These are phyloP conservation scores for Lycium ferocissimum DNA, from an alignment of 257 asterid species.

Conservation along the genomic window DNA sequence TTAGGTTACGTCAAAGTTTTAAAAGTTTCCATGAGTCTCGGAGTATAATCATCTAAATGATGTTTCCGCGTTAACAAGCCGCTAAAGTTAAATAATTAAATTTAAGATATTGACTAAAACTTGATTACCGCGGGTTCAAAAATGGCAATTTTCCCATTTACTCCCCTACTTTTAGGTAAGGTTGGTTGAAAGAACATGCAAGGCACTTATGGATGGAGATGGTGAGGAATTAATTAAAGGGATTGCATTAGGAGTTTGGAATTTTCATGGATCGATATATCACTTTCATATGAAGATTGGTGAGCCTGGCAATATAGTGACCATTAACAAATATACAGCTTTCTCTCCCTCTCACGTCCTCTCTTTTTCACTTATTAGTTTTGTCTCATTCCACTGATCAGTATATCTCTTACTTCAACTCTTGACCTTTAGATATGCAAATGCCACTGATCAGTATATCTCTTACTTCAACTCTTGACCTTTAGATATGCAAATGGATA, in stretches of 20 bases:
- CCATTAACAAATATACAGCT: constrained; percentile 34
- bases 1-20: no score
- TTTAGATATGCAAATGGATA: constrained; percentile 7
- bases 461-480: background rate
- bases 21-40: no score
- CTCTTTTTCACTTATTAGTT: background rate
- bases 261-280: constrained; percentile 32
- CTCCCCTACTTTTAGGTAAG: constrained; percentile 34
- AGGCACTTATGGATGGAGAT: constrained; percentile 27
- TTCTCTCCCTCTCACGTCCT: background rate
- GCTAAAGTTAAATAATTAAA: no score
- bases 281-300: constrained; percentile 40
- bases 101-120: no score
- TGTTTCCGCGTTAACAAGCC: no score
- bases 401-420: background rate
- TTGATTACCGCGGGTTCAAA: no score
- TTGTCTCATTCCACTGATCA: constrained; percentile 11
- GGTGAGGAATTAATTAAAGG: background rate
- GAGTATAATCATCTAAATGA: no score
- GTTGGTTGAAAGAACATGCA: constrained; percentile 43
- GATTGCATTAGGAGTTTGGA: background rate
- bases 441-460: background rate
- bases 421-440: background rate
- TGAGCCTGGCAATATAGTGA: constrained; percentile 38
- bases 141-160: background rate